A percentile compares a stretch with the other conserved stretches of the same genome.
Conservation (phyloP, 106 monocot genomes). For the Platanthera zijinensis region DNA sequence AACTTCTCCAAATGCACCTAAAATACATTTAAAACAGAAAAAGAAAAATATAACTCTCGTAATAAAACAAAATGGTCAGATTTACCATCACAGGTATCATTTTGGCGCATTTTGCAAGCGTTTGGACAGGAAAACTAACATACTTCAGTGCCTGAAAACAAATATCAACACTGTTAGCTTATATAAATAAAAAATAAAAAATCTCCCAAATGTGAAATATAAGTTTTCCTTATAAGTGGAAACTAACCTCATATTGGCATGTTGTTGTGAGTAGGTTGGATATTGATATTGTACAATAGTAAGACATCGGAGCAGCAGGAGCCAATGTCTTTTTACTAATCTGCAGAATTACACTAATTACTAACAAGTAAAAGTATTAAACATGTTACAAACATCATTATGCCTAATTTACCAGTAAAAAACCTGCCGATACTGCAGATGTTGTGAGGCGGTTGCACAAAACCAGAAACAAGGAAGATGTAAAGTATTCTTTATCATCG, state of each 20-base stretch:
- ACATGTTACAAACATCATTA: neutral
- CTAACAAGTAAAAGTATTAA: neutral
- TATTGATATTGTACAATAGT: conserved; percentile 70
- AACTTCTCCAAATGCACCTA: neutral
- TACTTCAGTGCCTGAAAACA: conserved; percentile 90
- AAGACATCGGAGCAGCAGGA: conserved; percentile 83
- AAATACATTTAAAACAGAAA: conserved; percentile 5
- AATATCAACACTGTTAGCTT: neutral
- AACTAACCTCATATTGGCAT: conserved; percentile 86
- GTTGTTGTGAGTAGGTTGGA: conserved; percentile 95
- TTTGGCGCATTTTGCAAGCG: conserved; percentile 97
- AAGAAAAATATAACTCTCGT: neutral
- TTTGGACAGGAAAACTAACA: conserved; percentile 97
- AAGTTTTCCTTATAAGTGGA: neutral
- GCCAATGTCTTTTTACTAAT: conserved; percentile 71
- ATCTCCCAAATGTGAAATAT: neutral
- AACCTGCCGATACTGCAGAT: conserved; percentile 65
- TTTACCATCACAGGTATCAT: conserved; percentile 99
- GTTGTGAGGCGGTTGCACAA: conserved; percentile 88
- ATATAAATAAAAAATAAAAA: neutral
- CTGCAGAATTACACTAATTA: conserved; percentile 19
- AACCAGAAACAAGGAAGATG: conserved; percentile 87
- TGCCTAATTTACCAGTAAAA: conserved; percentile 53
- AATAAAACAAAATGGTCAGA: neutral
- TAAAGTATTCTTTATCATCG: conserved; percentile 71